Evolutionary conservation across 306 rosid species (phyloP).

Genomic region (Rubus parviflorus): DNA sequence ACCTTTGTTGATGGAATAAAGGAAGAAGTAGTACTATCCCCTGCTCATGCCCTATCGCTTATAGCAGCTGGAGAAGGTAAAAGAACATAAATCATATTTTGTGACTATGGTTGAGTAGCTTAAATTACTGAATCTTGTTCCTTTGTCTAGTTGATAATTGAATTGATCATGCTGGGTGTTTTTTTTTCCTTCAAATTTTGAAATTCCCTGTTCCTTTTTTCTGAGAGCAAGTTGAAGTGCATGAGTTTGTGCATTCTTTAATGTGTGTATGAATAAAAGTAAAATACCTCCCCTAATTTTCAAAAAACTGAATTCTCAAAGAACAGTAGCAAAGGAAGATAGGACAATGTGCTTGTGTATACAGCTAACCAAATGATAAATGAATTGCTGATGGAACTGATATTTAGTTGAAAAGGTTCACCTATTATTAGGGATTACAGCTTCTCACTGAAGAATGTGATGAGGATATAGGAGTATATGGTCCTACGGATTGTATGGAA

Average conservation of each 20-base stretch:
- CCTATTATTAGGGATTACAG: neutral
- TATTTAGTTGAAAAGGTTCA: neutral
- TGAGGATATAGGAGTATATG: neutral
- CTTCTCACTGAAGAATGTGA: neutral
- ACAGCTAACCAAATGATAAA: neutral
- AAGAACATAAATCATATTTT: constrained; percentile 18
- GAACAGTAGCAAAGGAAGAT: neutral
- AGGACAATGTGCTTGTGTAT: neutral
- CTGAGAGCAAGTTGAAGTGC: neutral
- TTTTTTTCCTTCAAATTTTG: neutral
- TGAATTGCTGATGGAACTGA: neutral
- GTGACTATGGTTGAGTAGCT: neutral
- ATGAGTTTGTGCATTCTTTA: neutral
- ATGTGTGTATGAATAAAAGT: neutral
- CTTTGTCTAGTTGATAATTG: neutral
- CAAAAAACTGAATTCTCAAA: neutral
- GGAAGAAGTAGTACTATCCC: constrained; percentile 98
- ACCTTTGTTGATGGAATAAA: constrained; percentile 95
- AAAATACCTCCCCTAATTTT: neutral
- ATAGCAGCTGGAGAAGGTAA: constrained; percentile 99
- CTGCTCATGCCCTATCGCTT: constrained; percentile 97
- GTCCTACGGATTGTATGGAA: neutral
- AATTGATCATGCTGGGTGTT: neutral
- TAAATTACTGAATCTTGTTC: neutral
- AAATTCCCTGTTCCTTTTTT: neutral